Conservation (phyloP, 2,329 filamentous ascomycete species). For the Penicillium sumatraense region DNA sequence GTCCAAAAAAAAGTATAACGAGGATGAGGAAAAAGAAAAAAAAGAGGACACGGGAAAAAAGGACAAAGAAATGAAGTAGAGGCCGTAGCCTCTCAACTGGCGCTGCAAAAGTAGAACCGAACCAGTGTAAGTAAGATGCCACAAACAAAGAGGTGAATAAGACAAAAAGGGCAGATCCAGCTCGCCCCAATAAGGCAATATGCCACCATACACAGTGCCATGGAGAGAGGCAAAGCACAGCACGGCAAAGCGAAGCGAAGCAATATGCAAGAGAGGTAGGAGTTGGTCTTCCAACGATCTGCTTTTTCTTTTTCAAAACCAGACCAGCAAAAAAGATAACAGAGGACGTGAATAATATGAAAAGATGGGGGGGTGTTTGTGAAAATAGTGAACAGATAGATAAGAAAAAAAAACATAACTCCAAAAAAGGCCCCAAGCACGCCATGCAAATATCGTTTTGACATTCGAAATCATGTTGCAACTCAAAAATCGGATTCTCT, state of each 20-base stretch:
- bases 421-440: constrained; percentile 17
- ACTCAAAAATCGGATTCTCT: constrained; percentile 14
- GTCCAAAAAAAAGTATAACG: constrained; percentile 6
- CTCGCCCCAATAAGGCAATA: too few species aligned
- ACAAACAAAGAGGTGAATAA: constrained; percentile 9
- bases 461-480: constrained; percentile 23
- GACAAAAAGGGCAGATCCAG: constrained; percentile 10
- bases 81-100: constrained; percentile 8
- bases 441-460: constrained; percentile 31
- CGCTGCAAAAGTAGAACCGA: constrained; percentile 1
- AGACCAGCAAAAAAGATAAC: constrained; percentile 5
- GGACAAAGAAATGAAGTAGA: constrained; percentile 11
- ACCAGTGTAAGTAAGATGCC: constrained; percentile 1
- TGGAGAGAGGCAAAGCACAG: too few species aligned
- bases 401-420: constrained; percentile 20
- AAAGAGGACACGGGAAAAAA: constrained; percentile 3
- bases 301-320: constrained; percentile 1
- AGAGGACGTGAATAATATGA: too few species aligned
- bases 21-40: background rate
- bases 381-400: background rate
- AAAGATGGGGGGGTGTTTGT: too few species aligned
- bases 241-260: too few species aligned
- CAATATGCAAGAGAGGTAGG: background rate
- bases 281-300: background rate
- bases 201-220: too few species aligned